Evolutionary conservation across 2,329 filamentous ascomycete species (phyloP).

Genomic region (Bipolaris zeicola): DNA sequence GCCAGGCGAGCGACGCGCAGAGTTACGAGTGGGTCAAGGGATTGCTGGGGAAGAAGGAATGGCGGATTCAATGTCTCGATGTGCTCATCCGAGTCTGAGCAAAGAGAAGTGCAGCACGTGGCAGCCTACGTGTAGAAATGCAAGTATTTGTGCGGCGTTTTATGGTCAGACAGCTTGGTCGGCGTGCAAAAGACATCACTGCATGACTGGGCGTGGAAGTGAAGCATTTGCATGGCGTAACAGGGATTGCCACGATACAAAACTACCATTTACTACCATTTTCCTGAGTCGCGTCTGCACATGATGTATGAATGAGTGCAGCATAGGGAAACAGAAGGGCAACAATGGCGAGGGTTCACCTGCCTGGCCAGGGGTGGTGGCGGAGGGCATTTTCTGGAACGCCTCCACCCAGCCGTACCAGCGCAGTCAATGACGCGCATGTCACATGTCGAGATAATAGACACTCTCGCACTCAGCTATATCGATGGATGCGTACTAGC

Average conservation of each 20-base stretch:
- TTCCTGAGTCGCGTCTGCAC: not conserved
- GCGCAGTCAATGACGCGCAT: not conserved
- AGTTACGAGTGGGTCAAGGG: constrained; percentile 77
- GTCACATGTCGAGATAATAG: not conserved
- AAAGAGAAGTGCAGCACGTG: not conserved
- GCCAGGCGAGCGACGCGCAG: constrained; percentile 67
- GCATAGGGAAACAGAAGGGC: not conserved
- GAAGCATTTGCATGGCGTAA: constrained; percentile 33
- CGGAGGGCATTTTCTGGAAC: not conserved
- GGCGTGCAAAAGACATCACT: constrained; percentile 4
- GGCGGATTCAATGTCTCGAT: constrained; percentile 90
- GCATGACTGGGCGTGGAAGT: constrained; percentile 25
- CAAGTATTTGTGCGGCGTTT: not conserved
- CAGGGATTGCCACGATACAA: constrained; percentile 9
- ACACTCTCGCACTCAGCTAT: not conserved
- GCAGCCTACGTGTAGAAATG: not conserved
- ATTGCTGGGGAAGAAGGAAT: constrained; percentile 80
- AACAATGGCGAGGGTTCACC: not conserved
- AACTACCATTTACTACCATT: not conserved
- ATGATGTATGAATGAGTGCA: not conserved
- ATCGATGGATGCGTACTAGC: not conserved
- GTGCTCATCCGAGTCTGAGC: constrained; percentile 72
- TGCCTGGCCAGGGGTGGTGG: not conserved
- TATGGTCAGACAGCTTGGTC: not conserved
- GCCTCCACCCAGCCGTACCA: not conserved